Evolutionary conservation across 441 rosid genomes (phyloP).

Genomic region (Metrosideros polymorpha): DNA sequence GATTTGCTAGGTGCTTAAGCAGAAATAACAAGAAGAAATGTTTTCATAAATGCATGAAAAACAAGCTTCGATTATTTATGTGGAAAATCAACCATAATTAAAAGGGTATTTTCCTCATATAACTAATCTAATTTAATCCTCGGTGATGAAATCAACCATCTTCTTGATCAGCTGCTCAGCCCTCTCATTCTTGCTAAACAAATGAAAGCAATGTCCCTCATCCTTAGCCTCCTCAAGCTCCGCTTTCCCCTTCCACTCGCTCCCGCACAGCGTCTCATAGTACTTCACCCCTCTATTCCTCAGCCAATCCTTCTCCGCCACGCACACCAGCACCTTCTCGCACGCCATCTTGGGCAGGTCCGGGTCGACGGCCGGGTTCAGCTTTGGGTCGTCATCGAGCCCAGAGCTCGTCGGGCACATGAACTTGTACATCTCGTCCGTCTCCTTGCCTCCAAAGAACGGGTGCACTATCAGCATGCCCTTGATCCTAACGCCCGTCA

Average conservation of each 20-base stretch:
- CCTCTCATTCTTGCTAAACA: conserved; percentile 13
- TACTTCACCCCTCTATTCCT: conserved; percentile 18
- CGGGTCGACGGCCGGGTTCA: conserved; percentile 26
- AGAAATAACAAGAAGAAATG: neutral
- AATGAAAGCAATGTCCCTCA: conserved; percentile 32
- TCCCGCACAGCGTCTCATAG: conserved; percentile 7
- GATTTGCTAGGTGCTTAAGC: neutral
- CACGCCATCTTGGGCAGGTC: conserved; percentile 11
- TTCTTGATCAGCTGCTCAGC: conserved; percentile 7
- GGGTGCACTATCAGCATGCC: conserved; percentile 32
- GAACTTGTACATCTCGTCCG: conserved; percentile 17
- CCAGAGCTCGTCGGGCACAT: conserved; percentile 27
- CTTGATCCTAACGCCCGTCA: conserved; percentile 5
- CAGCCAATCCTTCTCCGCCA: conserved; percentile 27
- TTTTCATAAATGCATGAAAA: neutral
- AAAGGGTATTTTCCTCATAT: neutral
- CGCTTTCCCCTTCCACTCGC: conserved; percentile 19
- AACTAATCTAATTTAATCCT: neutral
- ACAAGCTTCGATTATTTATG: neutral
- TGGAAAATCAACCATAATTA: neutral
- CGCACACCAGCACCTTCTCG: conserved; percentile 20
- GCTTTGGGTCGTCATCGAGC: conserved; percentile 20
- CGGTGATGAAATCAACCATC: conserved; percentile 24
- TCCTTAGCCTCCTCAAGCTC: conserved; percentile 19
- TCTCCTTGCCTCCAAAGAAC: conserved; percentile 18